Evolutionary conservation across 345 rosid species (phyloP).

Genomic region (Heritiera fomes): DNA sequence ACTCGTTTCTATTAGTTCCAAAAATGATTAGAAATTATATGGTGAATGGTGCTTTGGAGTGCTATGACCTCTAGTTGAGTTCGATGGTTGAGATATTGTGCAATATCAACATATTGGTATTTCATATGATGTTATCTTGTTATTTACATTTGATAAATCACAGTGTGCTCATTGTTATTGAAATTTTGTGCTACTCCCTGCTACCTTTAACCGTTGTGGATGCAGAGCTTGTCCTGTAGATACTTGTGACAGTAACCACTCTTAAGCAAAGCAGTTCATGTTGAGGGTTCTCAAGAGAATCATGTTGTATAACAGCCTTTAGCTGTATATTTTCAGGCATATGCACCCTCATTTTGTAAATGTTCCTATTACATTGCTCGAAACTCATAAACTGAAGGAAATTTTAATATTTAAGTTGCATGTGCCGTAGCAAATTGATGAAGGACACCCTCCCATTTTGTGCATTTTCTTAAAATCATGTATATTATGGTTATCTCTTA

Average conservation of each 20-base stretch:
- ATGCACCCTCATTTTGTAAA: background rate
- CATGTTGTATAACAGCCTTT: background rate
- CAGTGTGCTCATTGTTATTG: background rate
- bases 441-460: background rate
- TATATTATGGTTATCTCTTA: background rate
- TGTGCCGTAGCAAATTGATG: slow-evolving; percentile 13
- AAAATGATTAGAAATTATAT: background rate
- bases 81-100: background rate
- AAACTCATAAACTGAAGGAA: background rate
- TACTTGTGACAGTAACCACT: background rate
- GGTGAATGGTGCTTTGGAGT: slow-evolving; percentile 3
- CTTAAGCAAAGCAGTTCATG: background rate
- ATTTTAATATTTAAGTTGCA: slow-evolving; percentile 9
- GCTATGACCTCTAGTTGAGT: background rate
- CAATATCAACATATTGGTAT: background rate
- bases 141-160: background rate
- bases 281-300: background rate
- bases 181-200: background rate
- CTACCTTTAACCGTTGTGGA: background rate
- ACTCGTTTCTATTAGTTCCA: background rate
- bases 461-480: background rate
- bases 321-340: background rate
- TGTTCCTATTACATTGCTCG: background rate
- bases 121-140: background rate
- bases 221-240: background rate